A percentile compares a stretch with the other conserved stretches of the same genome.
Conservation (phyloP, 2,329 filamentous ascomycete species). For the Alternaria tenuissima region DNA sequence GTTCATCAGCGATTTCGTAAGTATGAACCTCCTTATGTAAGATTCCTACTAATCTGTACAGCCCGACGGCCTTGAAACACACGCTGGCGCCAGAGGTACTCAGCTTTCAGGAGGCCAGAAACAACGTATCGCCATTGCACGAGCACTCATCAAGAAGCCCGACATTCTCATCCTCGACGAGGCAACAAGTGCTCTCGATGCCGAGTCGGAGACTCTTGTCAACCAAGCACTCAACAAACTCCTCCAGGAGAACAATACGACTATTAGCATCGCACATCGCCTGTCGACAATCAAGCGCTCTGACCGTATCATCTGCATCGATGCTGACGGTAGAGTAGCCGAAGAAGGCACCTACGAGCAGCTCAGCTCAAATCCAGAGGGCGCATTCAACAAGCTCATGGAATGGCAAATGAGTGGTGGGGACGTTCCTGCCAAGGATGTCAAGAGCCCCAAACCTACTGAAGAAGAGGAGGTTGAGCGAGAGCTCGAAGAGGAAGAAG, state of each 20-base stretch:
- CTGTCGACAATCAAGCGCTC: slow-evolving; percentile 96
- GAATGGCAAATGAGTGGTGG: slow-evolving; percentile 97
- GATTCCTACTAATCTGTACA: slow-evolving; percentile 41
- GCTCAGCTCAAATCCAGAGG: slow-evolving; percentile 75
- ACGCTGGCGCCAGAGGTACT: slow-evolving; percentile 88
- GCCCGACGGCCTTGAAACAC: slow-evolving; percentile 93
- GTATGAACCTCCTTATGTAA: slow-evolving; percentile 34
- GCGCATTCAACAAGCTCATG: slow-evolving; percentile 95
- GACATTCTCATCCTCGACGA: slow-evolving; percentile 98
- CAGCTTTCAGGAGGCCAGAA: slow-evolving; percentile 97
- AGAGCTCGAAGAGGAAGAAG: slow-evolving; percentile 51
- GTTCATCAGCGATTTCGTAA: slow-evolving; percentile 91
- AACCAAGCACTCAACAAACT: slow-evolving; percentile 86
- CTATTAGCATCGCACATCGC: slow-evolving; percentile 95
- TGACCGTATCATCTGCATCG: slow-evolving; percentile 92
- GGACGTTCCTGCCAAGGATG: slow-evolving; percentile 56
- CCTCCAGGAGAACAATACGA: slow-evolving; percentile 88
- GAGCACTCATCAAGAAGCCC: slow-evolving; percentile 92
- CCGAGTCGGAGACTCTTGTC: slow-evolving; percentile 95
- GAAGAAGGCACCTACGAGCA: slow-evolving; percentile 86
- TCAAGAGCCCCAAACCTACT: slow-evolving; percentile 48
- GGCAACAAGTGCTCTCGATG: slow-evolving; percentile 91
- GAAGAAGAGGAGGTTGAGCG: slow-evolving; percentile 62
- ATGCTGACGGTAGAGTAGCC: slow-evolving; percentile 84
- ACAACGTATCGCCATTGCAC: slow-evolving; percentile 95